Base-by-base conservation (phyloP, 2,329 filamentous ascomycete genomes). In the Fusarium nodosum region DNA sequence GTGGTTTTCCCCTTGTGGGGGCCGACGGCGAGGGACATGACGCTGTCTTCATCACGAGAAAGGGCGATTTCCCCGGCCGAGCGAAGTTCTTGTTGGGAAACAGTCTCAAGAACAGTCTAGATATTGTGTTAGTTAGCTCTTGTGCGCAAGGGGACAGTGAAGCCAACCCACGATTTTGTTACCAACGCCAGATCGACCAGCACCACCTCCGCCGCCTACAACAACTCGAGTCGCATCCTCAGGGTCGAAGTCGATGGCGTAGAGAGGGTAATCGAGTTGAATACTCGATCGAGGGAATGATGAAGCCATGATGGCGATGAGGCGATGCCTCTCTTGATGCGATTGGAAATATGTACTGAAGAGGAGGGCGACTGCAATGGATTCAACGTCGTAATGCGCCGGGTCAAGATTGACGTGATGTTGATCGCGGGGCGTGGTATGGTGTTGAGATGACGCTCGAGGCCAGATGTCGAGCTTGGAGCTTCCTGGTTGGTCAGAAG, bases 151-250 rank as follows among this genome's bases (percentile, higher is more conserved):
- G 8, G 12, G 24, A 15, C 4, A 12, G 12, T 24, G 16, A 39
- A 39, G 50, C 48, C 28, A 30, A 83, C 90, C 76, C 81, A 92
- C 92, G 75, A 97, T 93, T 80, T 93, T 93, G 83, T 97, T 97
- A 59, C 90, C 89, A 24, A 97, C 92, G 45, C 93, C 94, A 71
- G 88, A 93, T 69, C 89, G 88, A 50, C 92, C 90, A 69, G 93
- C 90, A 52, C 95, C 95, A 69, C 95, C 95, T 66, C 95, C 95
- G 54, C 95, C 95, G 64, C 91, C 93, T 38, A 97, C 92, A 11
- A 97, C 83, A 26, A 97, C 84, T 68, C 90, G 90, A 68, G 87
- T 87, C 63, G 90, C 86, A 82, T 97, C 90, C 75, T 91, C 87
- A 53, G 91, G 93, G 77, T 97, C 93, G 79, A 97, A 97, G 76